Evolutionary conservation across 768 basidiomycete species (phyloP), one percentile per base, ranked within the genome.

Genomic region (Agrocybe chaxingu): DNA sequence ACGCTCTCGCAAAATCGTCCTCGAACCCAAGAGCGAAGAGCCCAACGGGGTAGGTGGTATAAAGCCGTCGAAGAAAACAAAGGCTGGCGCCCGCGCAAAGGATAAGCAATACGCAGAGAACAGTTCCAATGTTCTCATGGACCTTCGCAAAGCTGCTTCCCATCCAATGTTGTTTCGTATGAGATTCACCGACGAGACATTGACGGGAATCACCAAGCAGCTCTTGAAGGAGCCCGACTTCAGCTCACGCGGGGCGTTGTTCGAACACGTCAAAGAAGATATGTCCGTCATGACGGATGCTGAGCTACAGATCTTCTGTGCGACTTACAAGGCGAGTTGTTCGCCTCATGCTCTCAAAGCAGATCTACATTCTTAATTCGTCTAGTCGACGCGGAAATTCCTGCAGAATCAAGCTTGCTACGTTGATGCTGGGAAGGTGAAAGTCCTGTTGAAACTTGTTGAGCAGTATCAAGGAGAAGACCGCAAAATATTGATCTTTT

Each of bases 201-300:
- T 99, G 57, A 77, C 78, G 18, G 74, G 80, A 1, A 84, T 98
- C 55, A 82, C 96, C 6, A 90, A 81, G 61, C 82, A 86, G 45
- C 76, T 97, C 45, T 68, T 98, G 65, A 92, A 92, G 65, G 96
- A 98, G 64, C 85, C 89, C 3, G 92, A 96, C 61, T 98, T 93
- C 69, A 88, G 83, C 69, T 89, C 85, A 66, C 82, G 88, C 11
- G 84, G 84, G 0, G 87, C 88, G 7, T 65, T 89, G 39, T 90
- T 84, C 59, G 82, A 94, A 31, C 81, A 85, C 53, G 92, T 99
- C 45, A 91, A 92, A 63, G 97, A 99, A 66, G 97, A 99, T 67
- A 92, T 99, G 89, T 82, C 89, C 58, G 87, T 97, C 13, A 98
- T 98, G 96, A 96, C 93, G 39, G 97, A 99, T 68, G 87, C 93